These are phyloP conservation scores for Saturnispora besseyi DNA, from an alignment of 805 yeast species.

Conservation along the genomic window DNA sequence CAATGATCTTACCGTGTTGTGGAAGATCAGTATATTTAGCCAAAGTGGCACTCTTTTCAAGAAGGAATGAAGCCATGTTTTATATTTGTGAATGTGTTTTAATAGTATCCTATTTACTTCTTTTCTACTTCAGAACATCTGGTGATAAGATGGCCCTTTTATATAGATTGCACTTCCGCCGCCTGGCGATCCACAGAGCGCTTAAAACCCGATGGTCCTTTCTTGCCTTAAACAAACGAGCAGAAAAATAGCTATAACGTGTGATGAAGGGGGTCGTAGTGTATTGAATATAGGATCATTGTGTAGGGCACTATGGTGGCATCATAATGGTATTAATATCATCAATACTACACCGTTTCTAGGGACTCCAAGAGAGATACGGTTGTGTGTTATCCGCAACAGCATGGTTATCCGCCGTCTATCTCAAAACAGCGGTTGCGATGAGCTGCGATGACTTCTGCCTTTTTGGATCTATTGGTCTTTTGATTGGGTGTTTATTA, in stretches of 20 bases:
- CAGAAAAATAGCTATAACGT: too few species aligned
- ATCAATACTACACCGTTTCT: neutral
- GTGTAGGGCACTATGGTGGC: too few species aligned
- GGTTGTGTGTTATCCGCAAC: neutral
- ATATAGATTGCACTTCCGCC: neutral
- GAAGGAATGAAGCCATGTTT: slow-evolving; percentile 14
- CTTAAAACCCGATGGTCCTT: neutral
- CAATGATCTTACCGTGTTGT: slow-evolving; percentile 80
- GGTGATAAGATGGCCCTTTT: neutral
- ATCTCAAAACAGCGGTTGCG: neutral
- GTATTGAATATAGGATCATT: too few species aligned
- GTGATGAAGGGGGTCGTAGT: too few species aligned
- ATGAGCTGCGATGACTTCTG: slow-evolving; percentile 1
- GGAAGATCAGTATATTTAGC: slow-evolving; percentile 75
- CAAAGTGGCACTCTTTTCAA: slow-evolving; percentile 70
- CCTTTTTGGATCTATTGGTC: neutral
- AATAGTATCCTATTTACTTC: neutral
- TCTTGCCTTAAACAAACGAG: neutral
- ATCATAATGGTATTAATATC: too few species aligned
- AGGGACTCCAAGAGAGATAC: neutral
- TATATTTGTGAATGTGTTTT: neutral
- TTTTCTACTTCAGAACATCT: neutral
- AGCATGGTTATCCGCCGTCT: neutral
- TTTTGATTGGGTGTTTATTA: neutral
- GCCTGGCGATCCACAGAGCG: neutral